A percentile compares a stretch with the other conserved stretches of the same genome.
phyloP scores from a whole-genome alignment of 345 rosid genomes.

The Arabidopsis arenosa region DNA sequence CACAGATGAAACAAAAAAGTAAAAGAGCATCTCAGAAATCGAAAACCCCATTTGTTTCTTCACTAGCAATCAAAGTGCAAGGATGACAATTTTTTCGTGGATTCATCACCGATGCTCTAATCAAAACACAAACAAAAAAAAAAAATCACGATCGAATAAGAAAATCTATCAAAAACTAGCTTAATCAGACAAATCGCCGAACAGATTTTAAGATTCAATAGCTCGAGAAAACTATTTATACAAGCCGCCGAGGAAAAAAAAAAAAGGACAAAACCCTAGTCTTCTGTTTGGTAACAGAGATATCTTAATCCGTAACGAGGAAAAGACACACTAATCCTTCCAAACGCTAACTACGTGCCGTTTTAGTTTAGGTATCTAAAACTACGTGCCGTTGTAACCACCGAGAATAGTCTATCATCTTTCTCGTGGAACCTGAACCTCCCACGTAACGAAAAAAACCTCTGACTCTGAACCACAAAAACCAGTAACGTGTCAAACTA shows the following conservation, averaged over 20 bases:
- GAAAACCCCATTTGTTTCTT: constrained; percentile 59
- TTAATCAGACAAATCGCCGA: constrained; percentile 5
- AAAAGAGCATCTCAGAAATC: constrained; percentile 41
- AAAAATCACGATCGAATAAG: constrained; percentile 43
- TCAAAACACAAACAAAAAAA: neutral
- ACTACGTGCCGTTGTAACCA: constrained; percentile 25
- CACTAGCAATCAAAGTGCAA: constrained; percentile 74
- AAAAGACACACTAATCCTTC: neutral
- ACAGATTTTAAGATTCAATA: fast-evolving
- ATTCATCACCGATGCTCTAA: constrained; percentile 55
- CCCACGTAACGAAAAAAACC: constrained; percentile 27
- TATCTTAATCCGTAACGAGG: neutral
- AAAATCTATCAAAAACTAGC: neutral
- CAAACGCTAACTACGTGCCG: neutral
- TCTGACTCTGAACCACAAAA: constrained; percentile 28
- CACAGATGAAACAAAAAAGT: neutral
- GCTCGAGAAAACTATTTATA: constrained; percentile 18
- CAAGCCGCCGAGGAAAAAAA: neutral
- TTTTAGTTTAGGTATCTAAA: neutral
- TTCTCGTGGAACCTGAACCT: constrained; percentile 40
- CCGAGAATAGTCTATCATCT: neutral
- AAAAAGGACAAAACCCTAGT: constrained; percentile 22
- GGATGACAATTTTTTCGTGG: constrained; percentile 58
- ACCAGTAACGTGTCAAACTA: constrained; percentile 35
- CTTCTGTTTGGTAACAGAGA: constrained; percentile 22